A percentile compares a stretch with the other conserved stretches of the same genome.
Conservation (phyloP, 1,139 yeast species). For the Williopsis jadinii region DNA sequence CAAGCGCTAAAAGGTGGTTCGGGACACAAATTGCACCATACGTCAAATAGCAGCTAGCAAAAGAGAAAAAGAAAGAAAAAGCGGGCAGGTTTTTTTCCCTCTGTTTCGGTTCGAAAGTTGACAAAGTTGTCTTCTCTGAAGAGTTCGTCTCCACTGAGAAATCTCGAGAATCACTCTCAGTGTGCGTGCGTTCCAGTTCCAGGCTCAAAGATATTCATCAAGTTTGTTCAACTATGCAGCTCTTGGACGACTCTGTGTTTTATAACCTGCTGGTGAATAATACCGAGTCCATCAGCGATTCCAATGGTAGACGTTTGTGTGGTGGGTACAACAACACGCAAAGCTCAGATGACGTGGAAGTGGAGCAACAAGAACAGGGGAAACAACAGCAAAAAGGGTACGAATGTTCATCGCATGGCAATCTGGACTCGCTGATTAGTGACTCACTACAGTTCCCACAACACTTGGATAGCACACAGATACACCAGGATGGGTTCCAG, state of each 20-base stretch:
- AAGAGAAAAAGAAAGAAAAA: too few species aligned
- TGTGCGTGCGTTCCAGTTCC: too few species aligned
- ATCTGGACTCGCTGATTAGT: background rate
- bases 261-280: slow-evolving; percentile 11
- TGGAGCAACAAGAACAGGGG: background rate
- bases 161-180: too few species aligned
- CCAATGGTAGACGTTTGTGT: background rate
- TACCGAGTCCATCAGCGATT: slow-evolving; percentile 6
- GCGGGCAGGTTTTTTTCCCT: too few species aligned
- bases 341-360: background rate
- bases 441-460: background rate
- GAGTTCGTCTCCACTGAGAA: too few species aligned
- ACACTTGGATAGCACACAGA: background rate
- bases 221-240: slow-evolving; percentile 6
- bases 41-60: too few species aligned
- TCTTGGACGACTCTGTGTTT: slow-evolving; percentile 13
- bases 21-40: too few species aligned
- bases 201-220: background rate
- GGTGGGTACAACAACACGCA: background rate
- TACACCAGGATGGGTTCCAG: background rate
- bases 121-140: background rate
- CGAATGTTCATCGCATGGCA: background rate
- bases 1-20: too few species aligned
- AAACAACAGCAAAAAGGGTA: background rate
- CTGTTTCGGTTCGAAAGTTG: background rate